phyloP scores from a whole-genome alignment of 2,329 filamentous ascomycete genomes.

The Chalaropsis ovoidea region DNA sequence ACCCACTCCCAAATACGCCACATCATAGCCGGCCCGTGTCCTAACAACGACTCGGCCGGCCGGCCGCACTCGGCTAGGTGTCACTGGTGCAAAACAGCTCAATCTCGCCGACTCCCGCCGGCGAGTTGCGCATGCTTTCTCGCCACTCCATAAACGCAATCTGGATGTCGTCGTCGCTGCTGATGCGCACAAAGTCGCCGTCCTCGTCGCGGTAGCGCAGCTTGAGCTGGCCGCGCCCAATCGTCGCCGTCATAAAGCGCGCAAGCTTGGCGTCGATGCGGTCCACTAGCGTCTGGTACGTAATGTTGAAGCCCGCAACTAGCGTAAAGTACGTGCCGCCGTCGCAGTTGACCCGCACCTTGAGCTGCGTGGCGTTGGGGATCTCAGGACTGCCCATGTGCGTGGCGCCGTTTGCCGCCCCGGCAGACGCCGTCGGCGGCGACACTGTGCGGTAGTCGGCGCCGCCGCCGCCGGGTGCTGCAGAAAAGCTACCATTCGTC shows the following conservation, averaged over 20 bases:
- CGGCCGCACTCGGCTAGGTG: constrained; percentile 28
- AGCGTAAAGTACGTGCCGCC: constrained; percentile 79
- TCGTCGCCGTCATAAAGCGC: constrained; percentile 72
- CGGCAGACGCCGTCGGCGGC: constrained; percentile 33
- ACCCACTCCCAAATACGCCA: too few species aligned
- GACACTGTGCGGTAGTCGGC: constrained; percentile 38
- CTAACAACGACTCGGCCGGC: neutral
- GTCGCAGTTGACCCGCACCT: constrained; percentile 90
- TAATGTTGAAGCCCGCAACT: constrained; percentile 92
- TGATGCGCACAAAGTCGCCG: constrained; percentile 84
- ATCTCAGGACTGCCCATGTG: constrained; percentile 41
- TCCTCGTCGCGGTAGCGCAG: constrained; percentile 88
- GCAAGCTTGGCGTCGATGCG: constrained; percentile 92
- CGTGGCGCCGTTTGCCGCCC: neutral
- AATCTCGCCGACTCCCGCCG: constrained; percentile 74
- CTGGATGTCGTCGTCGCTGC: constrained; percentile 91
- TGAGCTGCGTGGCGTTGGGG: constrained; percentile 63
- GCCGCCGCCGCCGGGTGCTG: constrained; percentile 35
- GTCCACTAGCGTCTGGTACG: constrained; percentile 85
- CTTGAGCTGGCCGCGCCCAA: constrained; percentile 71
- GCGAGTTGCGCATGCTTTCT: constrained; percentile 46
- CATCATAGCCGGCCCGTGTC: too few species aligned
- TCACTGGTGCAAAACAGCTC: constrained; percentile 68
- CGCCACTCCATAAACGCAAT: constrained; percentile 93
- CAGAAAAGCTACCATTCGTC: constrained; percentile 29